Percentiles rank a stretch among this genome's conserved stretches.
These are phyloP conservation scores for Musa troglodytarum DNA, from an alignment of 176 grass and related monocot species.

Conservation along the genomic window DNA sequence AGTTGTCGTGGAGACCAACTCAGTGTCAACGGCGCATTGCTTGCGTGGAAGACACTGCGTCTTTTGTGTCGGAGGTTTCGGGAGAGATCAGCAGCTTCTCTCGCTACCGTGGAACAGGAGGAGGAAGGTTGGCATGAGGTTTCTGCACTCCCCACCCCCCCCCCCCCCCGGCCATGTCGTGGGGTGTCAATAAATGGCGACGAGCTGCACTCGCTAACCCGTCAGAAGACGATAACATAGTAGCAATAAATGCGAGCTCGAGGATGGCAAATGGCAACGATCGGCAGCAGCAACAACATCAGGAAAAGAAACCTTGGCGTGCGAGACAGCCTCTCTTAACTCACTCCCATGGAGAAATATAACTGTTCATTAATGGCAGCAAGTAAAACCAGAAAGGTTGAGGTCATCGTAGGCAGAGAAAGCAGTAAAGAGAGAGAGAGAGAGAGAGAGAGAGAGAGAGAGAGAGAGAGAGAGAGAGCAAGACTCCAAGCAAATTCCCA, in stretches of 20 bases:
- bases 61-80: too few relatives aligned
- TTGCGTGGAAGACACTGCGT: too few relatives aligned
- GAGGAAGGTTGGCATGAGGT: too few relatives aligned
- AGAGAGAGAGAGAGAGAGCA: neutral
- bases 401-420: neutral
- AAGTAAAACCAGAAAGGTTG: constrained; percentile 11
- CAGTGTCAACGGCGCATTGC: too few relatives aligned
- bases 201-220: constrained; percentile 10
- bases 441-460: neutral
- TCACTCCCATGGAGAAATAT: neutral
- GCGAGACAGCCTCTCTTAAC: neutral
- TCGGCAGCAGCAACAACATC: neutral
- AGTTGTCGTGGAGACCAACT: too few relatives aligned
- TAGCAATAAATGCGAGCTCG: constrained; percentile 15
- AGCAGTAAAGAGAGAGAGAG: constrained; percentile 3
- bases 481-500: neutral
- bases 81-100: too few relatives aligned
- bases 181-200: constrained; percentile 5
- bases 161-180: neutral
- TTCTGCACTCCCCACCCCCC: too few relatives aligned
- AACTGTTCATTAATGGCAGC: constrained; percentile 12
- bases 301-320: neutral
- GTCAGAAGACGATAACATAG: constrained; percentile 4
- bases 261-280: neutral
- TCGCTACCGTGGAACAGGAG: too few relatives aligned